Evolutionary conservation across 2,329 filamentous ascomycete genomes (phyloP).

Genomic region (Apiospora saccharicola): DNA sequence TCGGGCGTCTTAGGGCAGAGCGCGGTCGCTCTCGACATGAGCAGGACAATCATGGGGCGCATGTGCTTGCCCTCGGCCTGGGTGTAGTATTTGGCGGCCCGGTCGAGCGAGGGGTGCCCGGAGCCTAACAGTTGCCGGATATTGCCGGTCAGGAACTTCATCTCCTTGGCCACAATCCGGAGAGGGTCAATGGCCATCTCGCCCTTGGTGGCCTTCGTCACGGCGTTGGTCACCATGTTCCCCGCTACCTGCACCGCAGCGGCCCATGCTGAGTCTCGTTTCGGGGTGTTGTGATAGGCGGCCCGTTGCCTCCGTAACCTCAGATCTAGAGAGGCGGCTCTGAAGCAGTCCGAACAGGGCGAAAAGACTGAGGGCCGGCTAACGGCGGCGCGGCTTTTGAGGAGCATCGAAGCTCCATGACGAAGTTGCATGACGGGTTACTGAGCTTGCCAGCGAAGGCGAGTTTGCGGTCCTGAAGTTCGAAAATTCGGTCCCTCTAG

Average conservation of each 20-base stretch:
- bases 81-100: slow-evolving; percentile 97
- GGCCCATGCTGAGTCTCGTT: slow-evolving; percentile 71
- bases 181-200: slow-evolving; percentile 77
- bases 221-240: slow-evolving; percentile 74
- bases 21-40: slow-evolving; percentile 96
- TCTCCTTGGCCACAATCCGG: slow-evolving; percentile 90
- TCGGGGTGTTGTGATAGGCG: slow-evolving; percentile 54
- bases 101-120: slow-evolving; percentile 92
- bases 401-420: slow-evolving; percentile 59
- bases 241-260: slow-evolving; percentile 76
- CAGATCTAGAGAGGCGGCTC: slow-evolving; percentile 40
- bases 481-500: not conserved
- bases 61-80: slow-evolving; percentile 97
- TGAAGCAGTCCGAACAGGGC: slow-evolving; percentile 49
- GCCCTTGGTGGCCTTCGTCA: slow-evolving; percentile 67
- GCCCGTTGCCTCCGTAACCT: slow-evolving; percentile 45
- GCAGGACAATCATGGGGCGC: slow-evolving; percentile 88
- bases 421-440: slow-evolving; percentile 59
- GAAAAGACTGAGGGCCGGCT: slow-evolving; percentile 46
- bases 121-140: slow-evolving; percentile 93
- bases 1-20: slow-evolving; percentile 68
- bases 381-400: slow-evolving; percentile 46
- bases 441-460: slow-evolving; percentile 28
- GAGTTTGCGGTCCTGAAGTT: not conserved
- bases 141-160: slow-evolving; percentile 94